Conservation (phyloP, 1,284 basidiomycete genomes). For the Ceratobasidium sp. region DNA sequence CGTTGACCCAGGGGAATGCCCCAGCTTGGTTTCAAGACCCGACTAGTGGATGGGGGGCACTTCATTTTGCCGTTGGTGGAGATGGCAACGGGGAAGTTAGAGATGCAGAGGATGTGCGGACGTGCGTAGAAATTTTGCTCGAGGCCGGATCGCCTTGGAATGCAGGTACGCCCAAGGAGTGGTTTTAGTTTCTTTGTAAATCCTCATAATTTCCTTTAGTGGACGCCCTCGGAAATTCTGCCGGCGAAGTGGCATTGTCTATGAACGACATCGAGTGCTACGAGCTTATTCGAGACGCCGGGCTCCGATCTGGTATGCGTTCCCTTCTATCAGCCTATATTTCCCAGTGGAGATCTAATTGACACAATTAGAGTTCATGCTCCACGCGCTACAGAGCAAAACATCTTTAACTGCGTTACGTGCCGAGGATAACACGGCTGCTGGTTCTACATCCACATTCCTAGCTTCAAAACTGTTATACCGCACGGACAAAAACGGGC, state of each 20-base stretch:
- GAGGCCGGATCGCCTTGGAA: constrained; percentile 94
- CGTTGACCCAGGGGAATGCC: constrained; percentile 58
- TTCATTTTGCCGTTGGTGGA: constrained; percentile 91
- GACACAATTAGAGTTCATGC: constrained; percentile 54
- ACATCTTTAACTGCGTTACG: constrained; percentile 67
- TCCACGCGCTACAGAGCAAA: constrained; percentile 55
- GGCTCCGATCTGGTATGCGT: constrained; percentile 80
- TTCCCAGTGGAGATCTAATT: constrained; percentile 6
- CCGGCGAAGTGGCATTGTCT: constrained; percentile 89
- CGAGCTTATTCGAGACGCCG: constrained; percentile 83
- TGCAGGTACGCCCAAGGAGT: constrained; percentile 66
- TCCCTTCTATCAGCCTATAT: not conserved
- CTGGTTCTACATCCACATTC: constrained; percentile 82
- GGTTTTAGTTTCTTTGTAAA: constrained; percentile 23
- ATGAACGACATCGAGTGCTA: constrained; percentile 83
- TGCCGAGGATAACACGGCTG: constrained; percentile 73
- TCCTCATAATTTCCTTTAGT: constrained; percentile 61
- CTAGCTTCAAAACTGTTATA: constrained; percentile 80
- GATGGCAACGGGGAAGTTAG: constrained; percentile 65
- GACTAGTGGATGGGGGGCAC: constrained; percentile 81
- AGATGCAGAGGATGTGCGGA: constrained; percentile 22
- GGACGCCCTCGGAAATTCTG: constrained; percentile 82
- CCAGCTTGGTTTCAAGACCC: constrained; percentile 94
- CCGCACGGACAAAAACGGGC: constrained; percentile 78
- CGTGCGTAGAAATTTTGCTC: constrained; percentile 71